Percentiles rank a stretch among this genome's conserved stretches.
Conservation (phyloP, 495 filamentous ascomycete species). For the Aspergillus carlsbadensis region DNA sequence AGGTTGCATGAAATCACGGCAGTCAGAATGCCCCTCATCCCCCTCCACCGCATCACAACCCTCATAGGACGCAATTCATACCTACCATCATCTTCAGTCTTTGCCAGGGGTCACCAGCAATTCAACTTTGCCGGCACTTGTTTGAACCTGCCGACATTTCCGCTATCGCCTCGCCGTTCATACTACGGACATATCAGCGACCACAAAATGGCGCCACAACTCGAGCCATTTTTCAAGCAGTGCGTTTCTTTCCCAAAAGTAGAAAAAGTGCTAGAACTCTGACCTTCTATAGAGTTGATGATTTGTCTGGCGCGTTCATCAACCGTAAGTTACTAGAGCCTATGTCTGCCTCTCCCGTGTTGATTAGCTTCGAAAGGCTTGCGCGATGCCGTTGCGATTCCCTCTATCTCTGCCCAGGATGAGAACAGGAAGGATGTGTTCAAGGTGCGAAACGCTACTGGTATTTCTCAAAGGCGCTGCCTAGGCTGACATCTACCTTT, state of each 20-base stretch:
- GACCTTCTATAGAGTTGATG: constrained; percentile 62
- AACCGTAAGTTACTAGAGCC: constrained; percentile 57
- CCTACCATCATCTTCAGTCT: constrained; percentile 7
- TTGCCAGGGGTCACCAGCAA: neutral
- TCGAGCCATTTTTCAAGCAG: constrained; percentile 83
- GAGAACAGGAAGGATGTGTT: constrained; percentile 85
- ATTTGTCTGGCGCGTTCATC: constrained; percentile 78
- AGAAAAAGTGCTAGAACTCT: neutral
- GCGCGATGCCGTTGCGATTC: constrained; percentile 89
- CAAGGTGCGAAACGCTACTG: constrained; percentile 42
- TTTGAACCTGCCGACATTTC: constrained; percentile 1
- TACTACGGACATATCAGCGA: constrained; percentile 49
- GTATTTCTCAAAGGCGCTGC: neutral
- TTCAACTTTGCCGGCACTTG: neutral
- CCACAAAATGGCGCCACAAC: constrained; percentile 75
- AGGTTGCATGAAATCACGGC: neutral
- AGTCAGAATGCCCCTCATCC: constrained; percentile 42
- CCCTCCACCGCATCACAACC: constrained; percentile 29
- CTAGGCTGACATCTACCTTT: constrained; percentile 6
- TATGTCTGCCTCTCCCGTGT: neutral
- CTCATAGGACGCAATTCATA: constrained; percentile 19
- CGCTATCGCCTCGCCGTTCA: constrained; percentile 29
- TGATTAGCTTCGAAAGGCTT: constrained; percentile 49
- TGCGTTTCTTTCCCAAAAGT: constrained; percentile 33
- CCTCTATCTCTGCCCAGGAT: constrained; percentile 90